Percentiles rank a stretch among this genome's conserved stretches.
Evolutionary conservation across 2,329 filamentous ascomycete genomes (phyloP).

Genomic region (Paecilomyces niveus): DNA sequence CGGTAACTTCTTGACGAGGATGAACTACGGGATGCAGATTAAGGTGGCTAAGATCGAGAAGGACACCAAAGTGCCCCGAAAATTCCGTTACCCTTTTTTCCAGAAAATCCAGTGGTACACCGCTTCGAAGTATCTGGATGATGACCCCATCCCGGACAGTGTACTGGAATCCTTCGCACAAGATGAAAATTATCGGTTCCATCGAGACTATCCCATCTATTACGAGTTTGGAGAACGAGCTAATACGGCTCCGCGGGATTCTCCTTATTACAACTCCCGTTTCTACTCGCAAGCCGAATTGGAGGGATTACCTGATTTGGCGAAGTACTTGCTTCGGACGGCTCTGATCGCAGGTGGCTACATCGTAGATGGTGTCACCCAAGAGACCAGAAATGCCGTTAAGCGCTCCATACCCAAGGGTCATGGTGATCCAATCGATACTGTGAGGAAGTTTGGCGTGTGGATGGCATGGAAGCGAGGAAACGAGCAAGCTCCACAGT

Average conservation of each 20-base stretch:
- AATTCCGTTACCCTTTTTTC: slow-evolving; percentile 62
- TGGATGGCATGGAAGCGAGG: slow-evolving; percentile 64
- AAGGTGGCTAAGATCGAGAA: slow-evolving; percentile 60
- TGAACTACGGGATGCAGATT: slow-evolving; percentile 62
- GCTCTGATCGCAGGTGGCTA: slow-evolving; percentile 55
- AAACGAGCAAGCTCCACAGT: slow-evolving; percentile 54
- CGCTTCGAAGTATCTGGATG: slow-evolving; percentile 55
- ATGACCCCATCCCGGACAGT: slow-evolving; percentile 54
- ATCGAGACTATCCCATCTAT: slow-evolving; percentile 50
- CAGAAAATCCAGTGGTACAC: slow-evolving; percentile 65
- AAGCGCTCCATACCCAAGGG: slow-evolving; percentile 57
- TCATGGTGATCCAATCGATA: slow-evolving; percentile 53
- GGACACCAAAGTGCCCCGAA: slow-evolving; percentile 57
- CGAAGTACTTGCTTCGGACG: slow-evolving; percentile 56
- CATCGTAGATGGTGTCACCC: slow-evolving; percentile 52
- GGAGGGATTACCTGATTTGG: slow-evolving; percentile 52
- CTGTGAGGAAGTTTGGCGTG: slow-evolving; percentile 54
- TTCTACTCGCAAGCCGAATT: slow-evolving; percentile 59
- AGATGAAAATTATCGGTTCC: slow-evolving; percentile 47
- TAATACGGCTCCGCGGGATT: slow-evolving; percentile 44
- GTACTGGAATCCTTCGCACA: slow-evolving; percentile 50
- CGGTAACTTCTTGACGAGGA: slow-evolving; percentile 61
- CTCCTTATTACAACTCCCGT: slow-evolving; percentile 50
- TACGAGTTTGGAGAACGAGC: slow-evolving; percentile 51
- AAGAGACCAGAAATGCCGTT: slow-evolving; percentile 53